phyloP scores from a whole-genome alignment of 768 basidiomycete species.

The Cystofilobasidium macerans region DNA sequence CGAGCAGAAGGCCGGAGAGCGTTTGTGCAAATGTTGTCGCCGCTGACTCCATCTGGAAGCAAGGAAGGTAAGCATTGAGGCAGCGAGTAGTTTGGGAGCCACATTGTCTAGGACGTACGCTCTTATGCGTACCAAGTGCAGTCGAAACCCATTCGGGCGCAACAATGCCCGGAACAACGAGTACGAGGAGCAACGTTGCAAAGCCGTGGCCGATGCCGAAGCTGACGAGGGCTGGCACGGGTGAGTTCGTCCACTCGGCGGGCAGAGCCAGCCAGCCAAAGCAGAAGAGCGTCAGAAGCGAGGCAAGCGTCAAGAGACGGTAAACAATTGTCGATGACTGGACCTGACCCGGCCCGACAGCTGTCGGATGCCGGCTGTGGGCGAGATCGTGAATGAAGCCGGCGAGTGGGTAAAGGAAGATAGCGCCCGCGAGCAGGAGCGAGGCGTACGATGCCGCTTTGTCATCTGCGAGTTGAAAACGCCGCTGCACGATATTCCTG shows the following conservation, averaged over 20 bases:
- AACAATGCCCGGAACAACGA: constrained; percentile 63
- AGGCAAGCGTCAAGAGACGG: constrained; percentile 51
- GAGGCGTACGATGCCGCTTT: constrained; percentile 57
- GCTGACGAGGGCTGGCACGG: constrained; percentile 51
- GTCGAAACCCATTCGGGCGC: constrained; percentile 63
- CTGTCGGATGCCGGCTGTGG: background rate
- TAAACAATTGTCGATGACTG: constrained; percentile 52
- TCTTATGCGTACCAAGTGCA: constrained; percentile 65
- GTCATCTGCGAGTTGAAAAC: constrained; percentile 52
- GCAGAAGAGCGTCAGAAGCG: constrained; percentile 50
- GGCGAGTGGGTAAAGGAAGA: constrained; percentile 61
- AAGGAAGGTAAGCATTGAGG: constrained; percentile 1
- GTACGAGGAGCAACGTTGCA: constrained; percentile 58
- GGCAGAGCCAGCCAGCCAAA: constrained; percentile 61
- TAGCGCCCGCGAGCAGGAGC: constrained; percentile 57
- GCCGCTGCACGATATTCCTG: constrained; percentile 62
- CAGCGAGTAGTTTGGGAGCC: background rate
- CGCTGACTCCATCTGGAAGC: constrained; percentile 55
- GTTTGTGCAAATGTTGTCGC: constrained; percentile 65
- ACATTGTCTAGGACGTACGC: constrained; percentile 43
- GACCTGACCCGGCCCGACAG: constrained; percentile 32
- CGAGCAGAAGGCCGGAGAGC: constrained; percentile 57
- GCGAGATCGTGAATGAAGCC: constrained; percentile 30
- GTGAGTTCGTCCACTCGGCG: constrained; percentile 47
- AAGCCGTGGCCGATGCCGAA: constrained; percentile 65